phyloP scores from a whole-genome alignment of 2,329 filamentous ascomycete genomes.

The Neofusicoccum cordaticola region DNA sequence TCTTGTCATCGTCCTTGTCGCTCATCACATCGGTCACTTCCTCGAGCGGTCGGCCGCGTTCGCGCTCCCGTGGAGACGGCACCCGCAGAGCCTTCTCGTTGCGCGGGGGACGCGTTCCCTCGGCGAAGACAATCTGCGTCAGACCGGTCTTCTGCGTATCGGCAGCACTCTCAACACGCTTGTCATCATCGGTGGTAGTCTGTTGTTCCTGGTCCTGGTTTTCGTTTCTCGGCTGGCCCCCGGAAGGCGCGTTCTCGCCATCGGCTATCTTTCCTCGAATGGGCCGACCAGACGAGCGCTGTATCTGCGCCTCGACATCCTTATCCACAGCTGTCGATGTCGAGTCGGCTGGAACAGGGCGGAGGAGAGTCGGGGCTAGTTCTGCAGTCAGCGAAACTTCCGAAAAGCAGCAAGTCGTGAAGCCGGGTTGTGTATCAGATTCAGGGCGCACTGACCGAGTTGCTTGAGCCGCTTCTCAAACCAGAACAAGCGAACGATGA shows the following conservation, averaged over 20 bases:
- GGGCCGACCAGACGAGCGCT: neutral
- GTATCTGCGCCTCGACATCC: neutral
- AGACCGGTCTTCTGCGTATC: neutral
- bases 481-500: slow-evolving; percentile 49
- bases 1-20: neutral
- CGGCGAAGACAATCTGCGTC: neutral
- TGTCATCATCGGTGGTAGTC: neutral
- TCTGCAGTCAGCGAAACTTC: too few species aligned
- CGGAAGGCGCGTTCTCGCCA: neutral
- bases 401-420: too few species aligned
- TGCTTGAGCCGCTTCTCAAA: slow-evolving; percentile 48
- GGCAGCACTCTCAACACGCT: too few species aligned
- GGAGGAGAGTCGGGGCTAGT: slow-evolving; percentile 25
- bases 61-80: neutral
- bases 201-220: too few species aligned
- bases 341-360: neutral
- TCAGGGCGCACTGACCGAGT: slow-evolving; percentile 17
- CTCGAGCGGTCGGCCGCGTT: neutral
- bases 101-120: neutral
- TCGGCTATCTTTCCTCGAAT: neutral
- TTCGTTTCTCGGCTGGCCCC: too few species aligned
- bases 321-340: neutral
- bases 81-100: neutral
- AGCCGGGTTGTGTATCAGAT: too few species aligned
- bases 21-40: neutral